phyloP scores from a whole-genome alignment of 2,329 filamentous ascomycete genomes.

The Diaporthe humulicola region DNA sequence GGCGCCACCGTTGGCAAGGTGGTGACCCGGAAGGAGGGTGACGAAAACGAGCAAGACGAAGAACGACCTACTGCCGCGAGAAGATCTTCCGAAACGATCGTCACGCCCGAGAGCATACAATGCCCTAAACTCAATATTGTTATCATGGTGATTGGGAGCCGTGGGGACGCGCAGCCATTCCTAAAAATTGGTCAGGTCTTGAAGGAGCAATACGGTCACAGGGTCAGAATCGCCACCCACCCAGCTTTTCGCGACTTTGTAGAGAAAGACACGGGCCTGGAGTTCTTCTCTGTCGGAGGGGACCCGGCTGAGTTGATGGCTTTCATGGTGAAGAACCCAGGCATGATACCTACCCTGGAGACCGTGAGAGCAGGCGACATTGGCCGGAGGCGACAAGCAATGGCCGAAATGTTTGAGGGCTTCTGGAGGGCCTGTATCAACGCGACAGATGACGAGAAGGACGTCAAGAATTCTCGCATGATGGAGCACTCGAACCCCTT shows the following conservation, averaged over 20 bases:
- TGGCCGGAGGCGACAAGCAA: constrained; percentile 73
- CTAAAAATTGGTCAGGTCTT: constrained; percentile 80
- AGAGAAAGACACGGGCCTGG: constrained; percentile 77
- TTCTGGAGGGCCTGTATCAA: constrained; percentile 86
- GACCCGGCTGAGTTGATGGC: constrained; percentile 87
- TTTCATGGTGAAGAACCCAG: constrained; percentile 89
- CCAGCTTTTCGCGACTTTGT: constrained; percentile 83
- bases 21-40: constrained; percentile 52
- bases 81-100: constrained; percentile 45
- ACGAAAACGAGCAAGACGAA: constrained; percentile 44
- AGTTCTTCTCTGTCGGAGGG: constrained; percentile 86
- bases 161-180: constrained; percentile 87
- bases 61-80: constrained; percentile 40
- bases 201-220: constrained; percentile 78
- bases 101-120: constrained; percentile 45
- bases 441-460: constrained; percentile 76
- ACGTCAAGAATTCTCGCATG: constrained; percentile 72
- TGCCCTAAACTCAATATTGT: constrained; percentile 79
- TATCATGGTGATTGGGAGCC: constrained; percentile 85
- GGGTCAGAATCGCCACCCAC: constrained; percentile 84
- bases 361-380: constrained; percentile 82
- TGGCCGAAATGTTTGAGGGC: constrained; percentile 87
- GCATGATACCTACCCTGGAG: constrained; percentile 80
- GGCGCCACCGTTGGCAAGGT: constrained; percentile 73
- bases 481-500: constrained; percentile 74